phyloP scores from a whole-genome alignment of 2,329 filamentous ascomycete genomes.

The Tolypocladium album region DNA sequence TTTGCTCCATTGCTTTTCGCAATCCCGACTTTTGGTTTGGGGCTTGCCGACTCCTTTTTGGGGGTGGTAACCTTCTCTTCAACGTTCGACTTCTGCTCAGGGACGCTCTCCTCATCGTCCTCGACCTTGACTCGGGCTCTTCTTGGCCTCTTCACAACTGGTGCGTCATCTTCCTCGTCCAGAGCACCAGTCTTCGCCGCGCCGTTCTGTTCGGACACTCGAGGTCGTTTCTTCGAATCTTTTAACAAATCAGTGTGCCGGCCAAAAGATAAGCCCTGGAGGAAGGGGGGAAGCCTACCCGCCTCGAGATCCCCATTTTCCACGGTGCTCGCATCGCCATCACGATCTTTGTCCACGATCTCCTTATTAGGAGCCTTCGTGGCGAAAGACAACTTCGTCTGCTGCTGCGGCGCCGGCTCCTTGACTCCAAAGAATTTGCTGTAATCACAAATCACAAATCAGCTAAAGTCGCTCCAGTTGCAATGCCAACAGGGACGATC shows the following conservation, averaged over 20 bases:
- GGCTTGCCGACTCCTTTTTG: constrained; percentile 11
- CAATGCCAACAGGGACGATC: not conserved
- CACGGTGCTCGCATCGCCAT: constrained; percentile 18
- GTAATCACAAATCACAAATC: not conserved
- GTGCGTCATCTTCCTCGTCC: constrained; percentile 46
- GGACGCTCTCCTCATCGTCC: constrained; percentile 39
- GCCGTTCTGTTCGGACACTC: constrained; percentile 9
- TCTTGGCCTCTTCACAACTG: constrained; percentile 47
- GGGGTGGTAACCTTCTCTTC: constrained; percentile 6
- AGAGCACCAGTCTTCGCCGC: constrained; percentile 23
- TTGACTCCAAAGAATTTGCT: constrained; percentile 79
- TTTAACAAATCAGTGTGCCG: not conserved
- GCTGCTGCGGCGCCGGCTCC: constrained; percentile 49
- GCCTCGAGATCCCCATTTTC: constrained; percentile 27
- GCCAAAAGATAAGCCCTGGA: not conserved
- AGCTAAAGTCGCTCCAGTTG: constrained; percentile 1
- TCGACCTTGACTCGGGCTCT: constrained; percentile 35
- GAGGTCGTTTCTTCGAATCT: constrained; percentile 37
- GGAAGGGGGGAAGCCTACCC: constrained; percentile 16
- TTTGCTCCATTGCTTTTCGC: not conserved
- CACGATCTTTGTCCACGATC: constrained; percentile 17
- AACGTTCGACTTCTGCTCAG: constrained; percentile 21
- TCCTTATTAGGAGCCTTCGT: constrained; percentile 38
- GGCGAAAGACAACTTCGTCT: constrained; percentile 70
- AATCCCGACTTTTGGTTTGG: constrained; percentile 9